Conservation (phyloP, 257 asterid genomes). For the Jacaranda mimosifolia region DNA sequence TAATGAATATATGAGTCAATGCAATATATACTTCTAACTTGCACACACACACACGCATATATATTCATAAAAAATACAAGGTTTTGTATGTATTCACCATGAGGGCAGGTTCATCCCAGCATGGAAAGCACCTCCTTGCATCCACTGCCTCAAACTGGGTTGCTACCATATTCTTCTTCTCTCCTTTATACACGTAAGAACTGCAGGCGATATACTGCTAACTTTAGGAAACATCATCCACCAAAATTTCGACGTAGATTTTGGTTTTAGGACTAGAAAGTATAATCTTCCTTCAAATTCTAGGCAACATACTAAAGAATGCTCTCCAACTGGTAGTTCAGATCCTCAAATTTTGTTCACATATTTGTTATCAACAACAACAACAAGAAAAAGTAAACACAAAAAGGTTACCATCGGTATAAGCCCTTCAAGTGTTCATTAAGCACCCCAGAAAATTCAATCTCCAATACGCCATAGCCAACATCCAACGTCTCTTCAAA, state of each 20-base stretch:
- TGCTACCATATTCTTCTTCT: constrained; percentile 50
- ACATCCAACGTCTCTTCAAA: constrained; percentile 42
- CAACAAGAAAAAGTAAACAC: too few relatives aligned
- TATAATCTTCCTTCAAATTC: too few relatives aligned
- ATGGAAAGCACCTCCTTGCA: constrained; percentile 57
- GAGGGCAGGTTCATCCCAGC: constrained; percentile 62
- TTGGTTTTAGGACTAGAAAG: too few relatives aligned
- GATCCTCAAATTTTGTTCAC: neutral
- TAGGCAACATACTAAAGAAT: neutral
- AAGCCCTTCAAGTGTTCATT: constrained; percentile 49
- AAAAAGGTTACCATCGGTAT: constrained; percentile 45
- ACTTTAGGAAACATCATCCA: neutral
- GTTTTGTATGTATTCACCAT: constrained; percentile 31
- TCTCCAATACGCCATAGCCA: constrained; percentile 45
- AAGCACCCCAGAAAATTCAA: constrained; percentile 45
- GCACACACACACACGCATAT: too few relatives aligned
- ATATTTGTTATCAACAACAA: neutral
- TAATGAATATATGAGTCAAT: too few relatives aligned
- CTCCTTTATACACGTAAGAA: constrained; percentile 46
- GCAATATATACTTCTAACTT: too few relatives aligned
- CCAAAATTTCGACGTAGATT: neutral
- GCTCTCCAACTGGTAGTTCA: neutral
- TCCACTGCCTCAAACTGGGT: constrained; percentile 56
- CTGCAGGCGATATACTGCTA: constrained; percentile 13
- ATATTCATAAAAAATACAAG: too few relatives aligned